Evolutionary conservation across 1,284 basidiomycete genomes (phyloP).

Genomic region (Quambalaria eucalypti): DNA sequence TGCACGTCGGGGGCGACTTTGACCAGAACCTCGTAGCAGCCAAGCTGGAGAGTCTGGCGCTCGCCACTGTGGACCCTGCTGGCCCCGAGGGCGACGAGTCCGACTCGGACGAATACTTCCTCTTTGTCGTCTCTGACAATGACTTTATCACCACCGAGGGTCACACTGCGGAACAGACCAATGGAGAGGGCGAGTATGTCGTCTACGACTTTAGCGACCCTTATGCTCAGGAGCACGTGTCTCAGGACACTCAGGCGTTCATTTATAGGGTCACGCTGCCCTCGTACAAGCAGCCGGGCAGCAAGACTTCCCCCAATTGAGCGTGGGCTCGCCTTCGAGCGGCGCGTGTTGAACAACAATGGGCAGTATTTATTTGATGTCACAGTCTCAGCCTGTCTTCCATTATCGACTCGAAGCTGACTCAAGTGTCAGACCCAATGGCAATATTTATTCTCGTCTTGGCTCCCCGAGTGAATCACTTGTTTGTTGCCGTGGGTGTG

Average conservation of each 20-base stretch:
- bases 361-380: too few species aligned
- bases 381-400: too few species aligned
- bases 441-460: too few species aligned
- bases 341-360: too few species aligned
- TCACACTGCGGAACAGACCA: constrained; percentile 47
- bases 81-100: constrained; percentile 48
- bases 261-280: constrained; percentile 62
- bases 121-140: constrained; percentile 60
- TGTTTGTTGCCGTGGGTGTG: too few species aligned
- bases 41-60: constrained; percentile 62
- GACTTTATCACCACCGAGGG: constrained; percentile 60
- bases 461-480: too few species aligned
- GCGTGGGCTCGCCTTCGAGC: too few species aligned
- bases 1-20: constrained; percentile 50
- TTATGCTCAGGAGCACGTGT: constrained; percentile 16
- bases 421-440: too few species aligned
- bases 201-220: constrained; percentile 23
- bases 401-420: too few species aligned
- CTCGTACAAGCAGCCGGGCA: constrained; percentile 38
- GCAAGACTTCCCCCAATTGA: too few species aligned
- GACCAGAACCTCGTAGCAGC: constrained; percentile 55
- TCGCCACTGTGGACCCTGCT: constrained; percentile 55
- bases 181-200: constrained; percentile 10
- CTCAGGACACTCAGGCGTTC: constrained; percentile 57
- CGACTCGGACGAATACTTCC: constrained; percentile 59